Percentiles rank a stretch among this genome's conserved stretches.
Evolutionary conservation across 2,329 filamentous ascomycete species (phyloP).

Genomic region (Chaetothyriales sp.): DNA sequence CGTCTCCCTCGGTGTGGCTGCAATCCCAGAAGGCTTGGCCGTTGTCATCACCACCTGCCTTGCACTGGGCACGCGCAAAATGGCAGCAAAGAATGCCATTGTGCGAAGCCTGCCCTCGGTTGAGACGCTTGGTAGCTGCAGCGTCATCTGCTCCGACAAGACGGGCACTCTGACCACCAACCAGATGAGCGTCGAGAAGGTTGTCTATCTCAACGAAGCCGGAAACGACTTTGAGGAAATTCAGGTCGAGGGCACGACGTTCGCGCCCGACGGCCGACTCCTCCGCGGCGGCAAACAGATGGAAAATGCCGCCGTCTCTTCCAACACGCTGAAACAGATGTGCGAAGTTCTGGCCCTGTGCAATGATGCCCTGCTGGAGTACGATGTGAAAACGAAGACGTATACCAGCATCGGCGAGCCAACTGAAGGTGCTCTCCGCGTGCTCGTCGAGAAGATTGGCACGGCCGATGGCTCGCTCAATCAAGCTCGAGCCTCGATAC

Average conservation of each 20-base stretch:
- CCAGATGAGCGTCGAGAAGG: constrained; percentile 95
- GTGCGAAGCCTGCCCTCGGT: constrained; percentile 93
- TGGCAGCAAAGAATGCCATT: constrained; percentile 96
- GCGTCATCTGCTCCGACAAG: constrained; percentile 98
- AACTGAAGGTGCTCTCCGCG: constrained; percentile 84
- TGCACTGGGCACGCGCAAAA: constrained; percentile 89
- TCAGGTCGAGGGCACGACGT: constrained; percentile 84
- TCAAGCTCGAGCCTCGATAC: constrained; percentile 33
- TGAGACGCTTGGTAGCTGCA: constrained; percentile 96
- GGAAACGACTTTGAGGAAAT: constrained; percentile 70
- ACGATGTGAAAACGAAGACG: constrained; percentile 59
- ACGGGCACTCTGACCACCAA: constrained; percentile 96
- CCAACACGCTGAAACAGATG: constrained; percentile 68
- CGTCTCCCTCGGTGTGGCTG: constrained; percentile 86
- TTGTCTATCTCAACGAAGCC: constrained; percentile 66
- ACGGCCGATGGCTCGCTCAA: constrained; percentile 55
- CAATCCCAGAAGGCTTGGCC: constrained; percentile 52
- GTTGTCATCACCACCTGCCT: constrained; percentile 99
- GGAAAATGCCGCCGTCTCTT: constrained; percentile 54
- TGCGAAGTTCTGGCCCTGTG: constrained; percentile 59
- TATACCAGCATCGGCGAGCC: constrained; percentile 84
- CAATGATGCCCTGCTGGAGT: constrained; percentile 74
- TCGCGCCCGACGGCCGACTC: constrained; percentile 68
- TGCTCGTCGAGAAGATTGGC: constrained; percentile 86
- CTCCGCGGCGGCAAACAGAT: constrained; percentile 54